Base-by-base conservation (phyloP, 257 asterid genomes). In the Haberlea rhodopensis region DNA sequence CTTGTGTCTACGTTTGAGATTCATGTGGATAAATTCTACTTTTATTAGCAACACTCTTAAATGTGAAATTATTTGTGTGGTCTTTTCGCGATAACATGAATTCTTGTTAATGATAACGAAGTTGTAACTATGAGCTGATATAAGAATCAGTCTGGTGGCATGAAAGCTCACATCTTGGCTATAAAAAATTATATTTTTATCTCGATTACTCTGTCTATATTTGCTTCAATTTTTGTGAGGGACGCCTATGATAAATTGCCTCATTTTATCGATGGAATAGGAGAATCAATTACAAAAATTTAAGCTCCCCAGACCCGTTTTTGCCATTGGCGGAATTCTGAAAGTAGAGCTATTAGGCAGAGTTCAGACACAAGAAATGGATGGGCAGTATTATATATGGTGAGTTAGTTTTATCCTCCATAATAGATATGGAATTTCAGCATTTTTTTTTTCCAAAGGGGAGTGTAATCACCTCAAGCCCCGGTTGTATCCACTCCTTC, bases 291-390 rank as follows among this genome's bases (percentile, higher is more conserved):
- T 90, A 86, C 94, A 90, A 74, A 79, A 79, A 77, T 90, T 84
- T 72, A 76, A 70, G 88, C 83, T 90, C 21, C 96, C 97, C 0
- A 75, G 79, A 72, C 94, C 95, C 5, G 77, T 81, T 62, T 77
- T 88, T 34, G 84, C 91, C 71, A 56, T 90, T 2, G 97, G 97
- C 21, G 97, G 91, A 43, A 70, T 86, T 74, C 73, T 90, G 78
- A 82, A 77, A 73, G 81, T 90, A 43, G 91, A 90, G 79, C 84
- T 90, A 15, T 60, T 90, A 76, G 97, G 97, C 67, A 78, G 97
- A 75, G 83, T 84, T 65, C 95, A 91, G 70, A 84, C 80, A 62
- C 97, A 91, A 80, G 86, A 83, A 62, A 28, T 77, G 76, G 97
- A 91, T 52, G 81, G 77, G 34, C 76, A 76, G 28, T 91, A 82